Conservation (phyloP, 495 filamentous ascomycete genomes). For the Annulohypoxylon stygium region DNA sequence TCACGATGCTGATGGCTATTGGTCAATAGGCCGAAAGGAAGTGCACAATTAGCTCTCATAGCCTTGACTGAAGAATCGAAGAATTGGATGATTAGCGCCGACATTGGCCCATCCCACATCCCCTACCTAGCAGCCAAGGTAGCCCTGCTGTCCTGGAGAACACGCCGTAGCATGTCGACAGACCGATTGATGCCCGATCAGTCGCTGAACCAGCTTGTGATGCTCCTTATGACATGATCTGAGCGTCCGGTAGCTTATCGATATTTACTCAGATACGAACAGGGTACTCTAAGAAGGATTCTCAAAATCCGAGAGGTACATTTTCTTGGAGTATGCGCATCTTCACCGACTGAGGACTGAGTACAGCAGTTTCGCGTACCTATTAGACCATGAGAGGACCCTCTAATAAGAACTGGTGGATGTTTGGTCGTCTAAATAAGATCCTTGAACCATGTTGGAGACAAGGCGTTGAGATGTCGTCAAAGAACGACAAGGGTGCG, state of each 20-base stretch:
- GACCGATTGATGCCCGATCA: constrained; percentile 34
- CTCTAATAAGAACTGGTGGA: constrained; percentile 43
- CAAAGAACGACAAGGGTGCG: constrained; percentile 47
- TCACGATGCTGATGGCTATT: constrained; percentile 29
- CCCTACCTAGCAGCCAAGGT: constrained; percentile 1
- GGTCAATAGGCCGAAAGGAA: constrained; percentile 30
- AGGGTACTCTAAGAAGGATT: constrained; percentile 14
- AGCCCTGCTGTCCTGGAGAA: constrained; percentile 4
- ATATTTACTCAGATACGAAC: constrained; percentile 16
- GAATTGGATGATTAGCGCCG: constrained; percentile 12
- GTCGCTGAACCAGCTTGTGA: constrained; percentile 13
- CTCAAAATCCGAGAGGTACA: constrained; percentile 23
- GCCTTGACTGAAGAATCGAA: constrained; percentile 23
- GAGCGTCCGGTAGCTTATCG: constrained; percentile 20
- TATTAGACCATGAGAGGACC: constrained; percentile 38
- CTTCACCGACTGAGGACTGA: constrained; percentile 7
- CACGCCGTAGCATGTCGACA: constrained; percentile 19
- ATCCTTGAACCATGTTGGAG: constrained; percentile 52
- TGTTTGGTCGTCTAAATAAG: constrained; percentile 49
- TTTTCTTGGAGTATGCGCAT: constrained; percentile 25
- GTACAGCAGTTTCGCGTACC: constrained; percentile 36
- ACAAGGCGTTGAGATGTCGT: constrained; percentile 50
- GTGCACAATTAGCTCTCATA: constrained; percentile 24
- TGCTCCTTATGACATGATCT: constrained; percentile 24
- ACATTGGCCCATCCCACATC: constrained; percentile 6